These are phyloP conservation scores for Pichia inconspicua DNA, from an alignment of 1,139 yeast genomes.

Conservation along the genomic window DNA sequence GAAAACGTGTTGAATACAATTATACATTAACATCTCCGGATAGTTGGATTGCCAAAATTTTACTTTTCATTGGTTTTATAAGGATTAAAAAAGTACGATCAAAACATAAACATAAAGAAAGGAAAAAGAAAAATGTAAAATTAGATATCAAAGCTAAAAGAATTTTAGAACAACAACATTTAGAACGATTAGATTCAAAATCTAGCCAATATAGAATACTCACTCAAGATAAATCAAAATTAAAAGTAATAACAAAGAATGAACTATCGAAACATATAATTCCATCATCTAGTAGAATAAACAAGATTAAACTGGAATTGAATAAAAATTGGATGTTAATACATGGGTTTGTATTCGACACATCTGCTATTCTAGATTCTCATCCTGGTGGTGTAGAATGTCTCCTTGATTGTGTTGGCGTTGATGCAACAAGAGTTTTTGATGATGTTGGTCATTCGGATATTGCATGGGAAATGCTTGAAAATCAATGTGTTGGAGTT, in stretches of 20 bases:
- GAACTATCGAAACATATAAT: constrained; percentile 13
- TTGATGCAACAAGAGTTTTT: constrained; percentile 49
- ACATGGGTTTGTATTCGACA: constrained; percentile 54
- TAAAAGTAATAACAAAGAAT: constrained; percentile 2
- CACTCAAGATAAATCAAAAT: constrained; percentile 2
- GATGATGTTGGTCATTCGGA: constrained; percentile 31
- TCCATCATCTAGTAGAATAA: constrained; percentile 7
- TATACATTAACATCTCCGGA: not conserved
- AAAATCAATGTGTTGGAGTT: constrained; percentile 25
- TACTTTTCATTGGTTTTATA: not conserved
- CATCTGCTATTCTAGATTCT: constrained; percentile 38
- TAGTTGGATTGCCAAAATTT: not conserved
- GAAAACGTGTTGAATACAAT: not conserved
- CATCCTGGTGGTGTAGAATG: constrained; percentile 75
- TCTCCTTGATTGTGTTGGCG: constrained; percentile 60
- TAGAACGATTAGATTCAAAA: constrained; percentile 3
- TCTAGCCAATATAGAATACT: constrained; percentile 9
- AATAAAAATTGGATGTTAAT: constrained; percentile 62
- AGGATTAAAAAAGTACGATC: constrained; percentile 1
- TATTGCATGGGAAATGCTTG: constrained; percentile 27
- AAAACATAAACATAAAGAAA: not conserved
- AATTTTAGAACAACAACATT: not conserved
- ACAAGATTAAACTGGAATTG: constrained; percentile 20
- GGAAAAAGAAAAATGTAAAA: not conserved
- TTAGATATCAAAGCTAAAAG: not conserved